These are phyloP conservation scores for Backusella tuberculispora DNA, from an alignment of 192 early-diverging fungal genomes.

Conservation along the genomic window DNA sequence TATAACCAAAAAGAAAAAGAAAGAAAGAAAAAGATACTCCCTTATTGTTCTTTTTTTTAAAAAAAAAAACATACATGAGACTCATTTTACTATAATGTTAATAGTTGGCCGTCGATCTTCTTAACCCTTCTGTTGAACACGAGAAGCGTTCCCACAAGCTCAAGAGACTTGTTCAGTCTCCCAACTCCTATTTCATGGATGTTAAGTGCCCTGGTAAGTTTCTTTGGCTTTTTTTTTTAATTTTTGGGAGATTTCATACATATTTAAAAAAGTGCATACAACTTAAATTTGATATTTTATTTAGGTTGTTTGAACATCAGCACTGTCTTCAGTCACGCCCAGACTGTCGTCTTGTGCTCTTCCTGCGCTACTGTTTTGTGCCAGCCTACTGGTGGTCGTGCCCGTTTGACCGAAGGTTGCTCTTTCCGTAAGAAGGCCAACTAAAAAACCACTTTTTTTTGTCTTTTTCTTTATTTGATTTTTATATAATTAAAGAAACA, in stretches of 20 bases:
- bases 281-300: not conserved
- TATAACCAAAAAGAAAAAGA: not conserved
- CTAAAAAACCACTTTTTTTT: slow-evolving; percentile 25
- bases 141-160: slow-evolving; percentile 72
- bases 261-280: not conserved
- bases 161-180: slow-evolving; percentile 62
- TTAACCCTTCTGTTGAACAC: slow-evolving; percentile 82
- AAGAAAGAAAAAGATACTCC: slow-evolving; percentile 1
- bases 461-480: slow-evolving; percentile 2
- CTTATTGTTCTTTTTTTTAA: not conserved
- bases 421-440: slow-evolving; percentile 42
- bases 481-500: slow-evolving; percentile 9
- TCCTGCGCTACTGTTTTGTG: slow-evolving; percentile 97
- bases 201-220: slow-evolving; percentile 86
- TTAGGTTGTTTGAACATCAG: slow-evolving; percentile 89
- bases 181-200: slow-evolving; percentile 99
- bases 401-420: slow-evolving; percentile 92
- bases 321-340: slow-evolving; percentile 99
- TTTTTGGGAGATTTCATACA: not conserved
- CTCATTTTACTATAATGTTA: not conserved
- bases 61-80: not conserved
- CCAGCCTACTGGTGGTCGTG: slow-evolving; percentile 99
- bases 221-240: no score
- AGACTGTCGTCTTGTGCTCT: slow-evolving; percentile 96
- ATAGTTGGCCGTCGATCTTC: slow-evolving; percentile 90